Percentiles rank a stretch among this genome's conserved stretches.
These are phyloP conservation scores for Neofusicoccum kwambonambiense DNA, from an alignment of 2,329 filamentous ascomycete species.

Conservation along the genomic window DNA sequence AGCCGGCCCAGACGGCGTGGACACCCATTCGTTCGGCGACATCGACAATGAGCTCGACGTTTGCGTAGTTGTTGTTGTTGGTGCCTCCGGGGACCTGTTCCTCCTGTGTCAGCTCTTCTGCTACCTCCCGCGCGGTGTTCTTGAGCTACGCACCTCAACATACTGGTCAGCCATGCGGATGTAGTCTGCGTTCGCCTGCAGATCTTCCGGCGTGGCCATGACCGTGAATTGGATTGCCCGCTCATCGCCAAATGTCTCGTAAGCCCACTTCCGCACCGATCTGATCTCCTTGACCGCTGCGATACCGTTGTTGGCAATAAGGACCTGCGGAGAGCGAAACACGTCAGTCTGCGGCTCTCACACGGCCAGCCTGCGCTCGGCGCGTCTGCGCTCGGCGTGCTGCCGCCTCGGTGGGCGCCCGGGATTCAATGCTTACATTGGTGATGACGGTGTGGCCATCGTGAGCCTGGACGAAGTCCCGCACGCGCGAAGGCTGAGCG, in stretches of 20 bases:
- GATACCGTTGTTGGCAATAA: constrained; percentile 99
- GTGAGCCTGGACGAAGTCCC: constrained; percentile 88
- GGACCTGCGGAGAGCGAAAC: constrained; percentile 60
- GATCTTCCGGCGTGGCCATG: constrained; percentile 98
- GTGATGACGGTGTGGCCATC: constrained; percentile 98
- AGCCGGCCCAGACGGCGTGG: constrained; percentile 98
- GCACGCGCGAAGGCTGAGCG: constrained; percentile 81
- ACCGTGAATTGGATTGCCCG: constrained; percentile 98
- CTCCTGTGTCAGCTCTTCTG: constrained; percentile 23
- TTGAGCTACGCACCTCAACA: constrained; percentile 65
- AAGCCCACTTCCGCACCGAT: constrained; percentile 99
- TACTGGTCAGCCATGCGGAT: constrained; percentile 99
- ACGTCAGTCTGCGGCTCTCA: neutral
- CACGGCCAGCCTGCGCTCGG: neutral
- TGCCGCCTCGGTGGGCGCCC: neutral
- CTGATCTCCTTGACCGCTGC: constrained; percentile 99
- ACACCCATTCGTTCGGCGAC: constrained; percentile 98
- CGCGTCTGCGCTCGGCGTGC: neutral
- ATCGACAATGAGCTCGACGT: constrained; percentile 98
- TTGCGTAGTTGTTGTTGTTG: constrained; percentile 99
- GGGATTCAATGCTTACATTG: constrained; percentile 66
- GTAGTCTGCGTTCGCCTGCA: constrained; percentile 97
- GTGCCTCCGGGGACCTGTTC: constrained; percentile 84
- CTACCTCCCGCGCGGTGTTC: constrained; percentile 11
- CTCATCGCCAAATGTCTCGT: constrained; percentile 99